A percentile compares a stretch with the other conserved stretches of the same genome.
Evolutionary conservation across 2,329 filamentous ascomycete species (phyloP).

Genomic region (Verticillium isaacii): DNA sequence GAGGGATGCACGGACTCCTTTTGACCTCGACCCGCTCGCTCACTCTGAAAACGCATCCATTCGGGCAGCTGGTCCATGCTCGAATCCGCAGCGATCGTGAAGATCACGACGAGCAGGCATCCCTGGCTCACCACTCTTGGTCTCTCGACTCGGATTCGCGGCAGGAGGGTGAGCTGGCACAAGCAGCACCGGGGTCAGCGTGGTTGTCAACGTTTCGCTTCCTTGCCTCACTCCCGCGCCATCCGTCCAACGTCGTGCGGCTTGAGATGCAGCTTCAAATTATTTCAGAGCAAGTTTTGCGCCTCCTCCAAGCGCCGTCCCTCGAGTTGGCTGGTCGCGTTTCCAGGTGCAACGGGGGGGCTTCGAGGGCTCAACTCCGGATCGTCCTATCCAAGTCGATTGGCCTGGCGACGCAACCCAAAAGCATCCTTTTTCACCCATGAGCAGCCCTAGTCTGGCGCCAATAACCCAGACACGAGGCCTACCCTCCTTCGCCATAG

Average conservation of each 20-base stretch:
- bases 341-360: background rate
- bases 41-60: background rate
- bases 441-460: background rate
- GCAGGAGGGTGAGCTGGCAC: background rate
- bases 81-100: background rate
- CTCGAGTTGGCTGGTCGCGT: slow-evolving; percentile 8
- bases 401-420: background rate
- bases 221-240: background rate
- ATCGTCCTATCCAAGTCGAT: background rate
- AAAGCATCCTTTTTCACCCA: background rate
- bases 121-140: background rate
- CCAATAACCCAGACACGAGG: background rate
- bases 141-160: background rate
- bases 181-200: background rate
- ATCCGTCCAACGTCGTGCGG: background rate
- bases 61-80: background rate
- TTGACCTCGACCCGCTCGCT: background rate
- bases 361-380: background rate
- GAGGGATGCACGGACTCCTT: background rate
- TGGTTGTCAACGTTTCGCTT: background rate
- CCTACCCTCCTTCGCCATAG: background rate
- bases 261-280: background rate
- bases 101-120: background rate
- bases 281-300: slow-evolving; percentile 8
- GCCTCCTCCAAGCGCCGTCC: background rate